A percentile compares a stretch with the other conserved stretches of the same genome.
phyloP scores from a whole-genome alignment of 2,329 filamentous ascomycete genomes.

The Tolypocladium ophioglossoides region DNA sequence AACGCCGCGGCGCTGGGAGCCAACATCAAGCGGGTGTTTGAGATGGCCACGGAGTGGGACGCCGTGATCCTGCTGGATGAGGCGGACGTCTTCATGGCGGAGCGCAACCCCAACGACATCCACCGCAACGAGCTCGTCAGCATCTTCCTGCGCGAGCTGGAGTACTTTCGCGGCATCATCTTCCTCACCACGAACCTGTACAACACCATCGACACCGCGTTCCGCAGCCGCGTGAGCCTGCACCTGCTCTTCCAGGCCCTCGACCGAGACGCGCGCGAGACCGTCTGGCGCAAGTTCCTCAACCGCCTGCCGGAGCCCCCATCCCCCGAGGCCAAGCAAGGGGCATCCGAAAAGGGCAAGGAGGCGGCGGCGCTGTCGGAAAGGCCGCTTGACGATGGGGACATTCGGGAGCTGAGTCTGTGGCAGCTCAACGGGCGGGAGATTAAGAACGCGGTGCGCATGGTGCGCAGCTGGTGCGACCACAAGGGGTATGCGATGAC shows the following conservation, averaged over 20 bases:
- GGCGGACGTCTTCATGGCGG: slow-evolving; percentile 41
- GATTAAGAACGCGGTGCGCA: slow-evolving; percentile 37
- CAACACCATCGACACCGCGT: slow-evolving; percentile 31
- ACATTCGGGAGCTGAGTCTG: slow-evolving; percentile 26
- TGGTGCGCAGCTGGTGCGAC: slow-evolving; percentile 33
- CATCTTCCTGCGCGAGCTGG: slow-evolving; percentile 34
- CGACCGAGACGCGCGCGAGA: slow-evolving; percentile 22
- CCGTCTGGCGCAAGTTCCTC: slow-evolving; percentile 37
- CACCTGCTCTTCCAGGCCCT: slow-evolving; percentile 34
- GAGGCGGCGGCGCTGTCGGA: neutral
- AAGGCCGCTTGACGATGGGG: slow-evolving; percentile 15
- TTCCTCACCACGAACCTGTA: slow-evolving; percentile 34
- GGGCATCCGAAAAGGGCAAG: neutral
- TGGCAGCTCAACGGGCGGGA: slow-evolving; percentile 34
- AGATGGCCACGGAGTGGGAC: slow-evolving; percentile 37
- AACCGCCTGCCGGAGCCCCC: slow-evolving; percentile 17
- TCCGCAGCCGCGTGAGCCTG: slow-evolving; percentile 34
- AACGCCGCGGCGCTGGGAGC: slow-evolving; percentile 31
- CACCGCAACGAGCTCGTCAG: slow-evolving; percentile 37
- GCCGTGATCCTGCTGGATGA: slow-evolving; percentile 42
- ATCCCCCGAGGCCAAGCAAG: neutral
- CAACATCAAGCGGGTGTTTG: slow-evolving; percentile 35
- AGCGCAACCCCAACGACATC: slow-evolving; percentile 33
- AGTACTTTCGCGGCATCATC: slow-evolving; percentile 33
- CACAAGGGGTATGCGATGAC: slow-evolving; percentile 32